Conservation (phyloP, 1,284 basidiomycete species). For the Sporisorium sorghi region DNA sequence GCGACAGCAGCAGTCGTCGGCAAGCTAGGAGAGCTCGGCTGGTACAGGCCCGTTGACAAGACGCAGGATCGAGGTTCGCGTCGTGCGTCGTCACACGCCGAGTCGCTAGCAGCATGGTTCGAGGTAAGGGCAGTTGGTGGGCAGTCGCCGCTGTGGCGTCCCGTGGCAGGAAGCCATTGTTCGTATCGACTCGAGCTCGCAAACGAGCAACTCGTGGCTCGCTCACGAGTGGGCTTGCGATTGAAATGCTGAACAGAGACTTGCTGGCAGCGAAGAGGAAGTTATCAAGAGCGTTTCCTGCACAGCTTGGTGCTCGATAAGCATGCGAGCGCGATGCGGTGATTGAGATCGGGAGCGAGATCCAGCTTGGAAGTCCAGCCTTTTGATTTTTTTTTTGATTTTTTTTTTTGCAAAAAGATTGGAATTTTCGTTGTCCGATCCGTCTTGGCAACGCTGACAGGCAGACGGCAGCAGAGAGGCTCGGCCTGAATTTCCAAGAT, state of each 20-base stretch:
- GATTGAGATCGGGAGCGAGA: not conserved
- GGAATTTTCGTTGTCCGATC: not conserved
- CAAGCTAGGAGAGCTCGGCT: not conserved
- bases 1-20: not conserved
- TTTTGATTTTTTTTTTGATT: not conserved
- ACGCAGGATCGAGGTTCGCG: not conserved
- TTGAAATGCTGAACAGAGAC: too few relatives aligned
- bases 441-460: not conserved
- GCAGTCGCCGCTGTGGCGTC: not conserved
- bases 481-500: not conserved
- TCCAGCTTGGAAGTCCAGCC: not conserved
- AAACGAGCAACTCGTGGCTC: too few relatives aligned
- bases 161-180: too few relatives aligned
- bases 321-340: not conserved
- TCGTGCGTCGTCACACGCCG: slow-evolving; percentile 21
- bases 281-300: too few relatives aligned
- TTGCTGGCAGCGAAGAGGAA: too few relatives aligned
- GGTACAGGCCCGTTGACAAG: not conserved
- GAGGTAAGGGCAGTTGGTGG: too few relatives aligned
- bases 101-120: too few relatives aligned
- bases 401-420: not conserved
- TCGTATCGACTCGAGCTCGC: too few relatives aligned
- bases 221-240: too few relatives aligned
- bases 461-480: not conserved
- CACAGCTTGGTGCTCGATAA: too few relatives aligned